phyloP scores from a whole-genome alignment of 1,284 basidiomycete genomes.

The Cutaneotrichosporon dermatis region DNA sequence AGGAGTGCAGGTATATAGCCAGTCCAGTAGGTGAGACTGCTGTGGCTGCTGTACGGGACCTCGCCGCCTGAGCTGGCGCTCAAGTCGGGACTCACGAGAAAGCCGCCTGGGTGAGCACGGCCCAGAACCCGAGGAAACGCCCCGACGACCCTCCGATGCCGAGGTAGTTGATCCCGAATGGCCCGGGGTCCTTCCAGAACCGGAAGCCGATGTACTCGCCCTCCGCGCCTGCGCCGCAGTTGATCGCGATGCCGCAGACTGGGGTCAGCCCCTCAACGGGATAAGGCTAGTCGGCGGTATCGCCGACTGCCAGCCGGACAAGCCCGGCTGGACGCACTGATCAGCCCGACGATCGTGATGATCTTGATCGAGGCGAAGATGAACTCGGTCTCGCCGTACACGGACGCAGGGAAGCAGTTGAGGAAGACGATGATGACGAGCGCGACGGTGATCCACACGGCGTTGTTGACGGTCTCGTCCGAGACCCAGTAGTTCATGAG shows the following conservation, averaged over 20 bases:
- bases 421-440: conserved; percentile 61
- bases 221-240: conserved; percentile 47
- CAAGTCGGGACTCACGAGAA: conserved; percentile 15
- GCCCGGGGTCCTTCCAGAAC: conserved; percentile 50
- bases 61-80: too few species aligned
- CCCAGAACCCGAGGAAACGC: conserved; percentile 26
- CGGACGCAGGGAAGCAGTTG: conserved; percentile 11
- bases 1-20: too few species aligned
- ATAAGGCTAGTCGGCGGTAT: too few species aligned
- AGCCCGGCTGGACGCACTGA: conserved; percentile 23
- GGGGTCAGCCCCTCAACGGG: not conserved
- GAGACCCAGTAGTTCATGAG: conserved; percentile 65
- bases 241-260: conserved; percentile 62
- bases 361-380: conserved; percentile 65
- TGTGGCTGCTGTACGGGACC: too few species aligned
- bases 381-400: conserved; percentile 20
- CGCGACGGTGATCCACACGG: conserved; percentile 67
- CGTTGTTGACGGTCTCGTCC: conserved; percentile 56
- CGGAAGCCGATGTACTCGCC: conserved; percentile 46
- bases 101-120: conserved; percentile 11
- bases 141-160: conserved; percentile 43
- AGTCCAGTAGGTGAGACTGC: too few species aligned
- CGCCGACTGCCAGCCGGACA: not conserved
- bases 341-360: conserved; percentile 59
- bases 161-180: conserved; percentile 48